phyloP scores from a whole-genome alignment of 176 grass and related monocot genomes.

The Musa acuminata region DNA sequence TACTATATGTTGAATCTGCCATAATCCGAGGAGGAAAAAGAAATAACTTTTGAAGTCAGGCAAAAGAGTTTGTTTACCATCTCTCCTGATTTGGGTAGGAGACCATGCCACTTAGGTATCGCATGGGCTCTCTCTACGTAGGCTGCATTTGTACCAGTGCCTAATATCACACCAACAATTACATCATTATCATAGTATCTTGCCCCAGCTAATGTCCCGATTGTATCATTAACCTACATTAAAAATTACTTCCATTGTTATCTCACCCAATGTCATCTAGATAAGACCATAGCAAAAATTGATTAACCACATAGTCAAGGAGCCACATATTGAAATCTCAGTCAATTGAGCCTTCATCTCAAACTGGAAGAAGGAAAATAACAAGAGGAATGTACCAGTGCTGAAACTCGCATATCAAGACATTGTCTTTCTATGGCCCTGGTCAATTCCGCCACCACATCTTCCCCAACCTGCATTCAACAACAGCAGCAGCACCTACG shows the following conservation, averaged over 20 bases:
- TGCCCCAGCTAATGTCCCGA: constrained; percentile 49
- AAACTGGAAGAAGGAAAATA: neutral
- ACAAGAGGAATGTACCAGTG: constrained; percentile 37
- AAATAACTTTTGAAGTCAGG: neutral
- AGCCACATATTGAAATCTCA: neutral
- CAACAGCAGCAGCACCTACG: neutral
- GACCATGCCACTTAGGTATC: constrained; percentile 70
- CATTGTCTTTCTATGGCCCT: constrained; percentile 48
- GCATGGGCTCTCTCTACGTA: constrained; percentile 52
- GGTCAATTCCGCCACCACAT: constrained; percentile 64
- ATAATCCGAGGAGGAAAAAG: neutral
- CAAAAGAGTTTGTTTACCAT: constrained; percentile 37
- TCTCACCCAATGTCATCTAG: neutral
- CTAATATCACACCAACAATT: constrained; percentile 58
- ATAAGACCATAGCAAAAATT: neutral
- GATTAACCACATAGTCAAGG: neutral
- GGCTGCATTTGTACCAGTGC: constrained; percentile 77
- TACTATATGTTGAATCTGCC: neutral
- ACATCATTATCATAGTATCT: constrained; percentile 65
- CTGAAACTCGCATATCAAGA: constrained; percentile 62
- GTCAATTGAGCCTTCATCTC: neutral
- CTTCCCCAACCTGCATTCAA: constrained; percentile 48
- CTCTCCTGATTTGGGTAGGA: constrained; percentile 38
- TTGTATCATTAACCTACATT: constrained; percentile 51
- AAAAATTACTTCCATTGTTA: neutral